These are phyloP conservation scores for Ostreobium quekettii DNA, from an alignment of 139 green algal genomes.

Conservation along the genomic window DNA sequence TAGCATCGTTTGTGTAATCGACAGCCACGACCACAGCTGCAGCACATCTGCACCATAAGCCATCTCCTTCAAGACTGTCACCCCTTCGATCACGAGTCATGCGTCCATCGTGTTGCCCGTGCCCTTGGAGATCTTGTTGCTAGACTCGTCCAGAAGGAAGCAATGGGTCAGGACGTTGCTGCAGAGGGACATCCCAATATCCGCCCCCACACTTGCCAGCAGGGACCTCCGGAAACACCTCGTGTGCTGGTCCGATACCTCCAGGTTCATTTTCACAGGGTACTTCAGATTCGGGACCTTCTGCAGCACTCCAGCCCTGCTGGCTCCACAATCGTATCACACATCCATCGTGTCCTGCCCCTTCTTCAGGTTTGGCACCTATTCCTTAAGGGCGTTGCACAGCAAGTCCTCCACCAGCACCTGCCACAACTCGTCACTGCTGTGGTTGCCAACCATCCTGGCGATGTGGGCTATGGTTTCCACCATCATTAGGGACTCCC, in stretches of 20 bases:
- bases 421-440: conserved; percentile 77
- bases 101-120: conserved; percentile 92
- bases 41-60: conserved; percentile 89
- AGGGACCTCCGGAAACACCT: conserved; percentile 94
- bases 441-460: conserved; percentile 57
- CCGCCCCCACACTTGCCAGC: conserved; percentile 85
- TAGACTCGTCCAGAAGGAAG: conserved; percentile 84
- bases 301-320: conserved; percentile 70
- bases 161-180: conserved; percentile 83
- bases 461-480: conserved; percentile 86
- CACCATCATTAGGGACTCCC: conserved; percentile 80
- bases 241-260: conserved; percentile 93
- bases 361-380: conserved; percentile 40
- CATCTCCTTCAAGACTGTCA: conserved; percentile 81
- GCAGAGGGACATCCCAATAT: conserved; percentile 63
- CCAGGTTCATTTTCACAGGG: conserved; percentile 93
- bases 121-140: conserved; percentile 87
- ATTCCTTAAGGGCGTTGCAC: conserved; percentile 44
- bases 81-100: conserved; percentile 72
- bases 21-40: conserved; percentile 86
- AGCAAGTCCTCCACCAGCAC: conserved; percentile 76
- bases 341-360: conserved; percentile 98
- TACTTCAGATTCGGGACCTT: conserved; percentile 39
- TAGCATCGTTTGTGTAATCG: conserved; percentile 88
- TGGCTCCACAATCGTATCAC: conserved; percentile 93